These are phyloP conservation scores for Penicillium antarcticum DNA, from an alignment of 495 filamentous ascomycete genomes.

Conservation along the genomic window DNA sequence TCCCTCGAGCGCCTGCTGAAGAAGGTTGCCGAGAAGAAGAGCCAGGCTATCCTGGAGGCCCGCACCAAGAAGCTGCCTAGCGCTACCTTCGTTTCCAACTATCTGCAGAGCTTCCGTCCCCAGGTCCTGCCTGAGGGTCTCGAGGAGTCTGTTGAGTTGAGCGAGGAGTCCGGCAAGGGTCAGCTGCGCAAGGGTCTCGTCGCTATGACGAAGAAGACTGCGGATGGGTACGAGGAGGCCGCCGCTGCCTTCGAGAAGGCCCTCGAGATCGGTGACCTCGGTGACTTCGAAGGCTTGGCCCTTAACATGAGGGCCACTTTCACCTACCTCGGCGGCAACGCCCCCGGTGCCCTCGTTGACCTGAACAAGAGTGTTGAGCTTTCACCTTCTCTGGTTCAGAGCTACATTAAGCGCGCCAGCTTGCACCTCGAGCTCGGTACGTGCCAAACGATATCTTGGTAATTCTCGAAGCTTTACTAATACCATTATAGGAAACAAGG, in stretches of 20 bases:
- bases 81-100: constrained; percentile 95
- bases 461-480: constrained; percentile 5
- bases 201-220: constrained; percentile 79
- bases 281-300: constrained; percentile 79
- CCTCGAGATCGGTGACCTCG: constrained; percentile 72
- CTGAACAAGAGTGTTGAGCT: constrained; percentile 89
- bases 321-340: constrained; percentile 86
- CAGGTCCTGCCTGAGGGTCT: constrained; percentile 76
- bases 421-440: constrained; percentile 94
- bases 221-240: constrained; percentile 85
- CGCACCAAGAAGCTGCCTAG: constrained; percentile 86
- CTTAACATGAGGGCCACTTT: constrained; percentile 97
- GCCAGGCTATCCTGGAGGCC: constrained; percentile 73
- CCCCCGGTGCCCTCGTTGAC: constrained; percentile 74
- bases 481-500: constrained; percentile 64
- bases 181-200: constrained; percentile 78
- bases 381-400: constrained; percentile 83
- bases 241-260: constrained; percentile 82
- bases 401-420: constrained; percentile 97
- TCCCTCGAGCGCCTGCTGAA: constrained; percentile 91
- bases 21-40: constrained; percentile 94
- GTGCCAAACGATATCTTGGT: constrained; percentile 14
- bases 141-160: constrained; percentile 71
- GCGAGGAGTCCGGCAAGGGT: constrained; percentile 76
- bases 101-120: constrained; percentile 93